Evolutionary conservation across 371 early-diverging fungal species (phyloP), one percentile per base, ranked within the genome.

Genomic region (Lichtheimia corymbifera): DNA sequence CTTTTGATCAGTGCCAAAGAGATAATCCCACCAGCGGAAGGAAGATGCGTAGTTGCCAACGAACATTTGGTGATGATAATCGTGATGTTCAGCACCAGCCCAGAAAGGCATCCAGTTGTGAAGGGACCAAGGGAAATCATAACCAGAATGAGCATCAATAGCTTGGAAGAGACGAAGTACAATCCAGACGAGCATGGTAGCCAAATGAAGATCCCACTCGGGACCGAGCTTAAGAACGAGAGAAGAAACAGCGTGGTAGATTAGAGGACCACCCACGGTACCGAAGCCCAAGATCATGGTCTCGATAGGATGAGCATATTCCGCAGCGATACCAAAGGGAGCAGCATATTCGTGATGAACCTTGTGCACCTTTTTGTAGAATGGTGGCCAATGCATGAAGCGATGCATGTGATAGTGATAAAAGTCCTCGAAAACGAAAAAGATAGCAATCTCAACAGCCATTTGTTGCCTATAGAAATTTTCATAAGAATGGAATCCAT

Each of bases 111-210:
- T 30, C 58, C 80, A 81, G 73, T 90, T 82, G 65, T 87, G 86
- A 55, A 91, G 79, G 17, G 89, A 89, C 93, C 93, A 95, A 42
- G 96, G 97, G 70, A 96, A 95, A 67, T 96, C 96, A 66, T 96
- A 96, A 0, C 97, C 97, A 45, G 93, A 91, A 76, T 97, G 97
- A 49, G 93, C 91, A 72, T 96, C 96, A 42, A 97, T 88, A 14
- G 94, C 88, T 74, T 90, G 90, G 71, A 89, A 84, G 45, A 93
- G 82, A 63, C 92, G 86, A 15, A 85, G 68, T 22, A 84, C 78
- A 65, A 94, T 84, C 95, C 96, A 95, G 25, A 82, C 65, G 45
- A 92, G 70, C 81, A 94, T 85, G 30, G 91, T 90, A 49, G 92
- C 71, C 17, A 94, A 68, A 65, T 94, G 94, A 55, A 94, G 74